Evolutionary conservation across 208 protist species (phyloP).

Genomic region (Crithidia thermophila): DNA sequence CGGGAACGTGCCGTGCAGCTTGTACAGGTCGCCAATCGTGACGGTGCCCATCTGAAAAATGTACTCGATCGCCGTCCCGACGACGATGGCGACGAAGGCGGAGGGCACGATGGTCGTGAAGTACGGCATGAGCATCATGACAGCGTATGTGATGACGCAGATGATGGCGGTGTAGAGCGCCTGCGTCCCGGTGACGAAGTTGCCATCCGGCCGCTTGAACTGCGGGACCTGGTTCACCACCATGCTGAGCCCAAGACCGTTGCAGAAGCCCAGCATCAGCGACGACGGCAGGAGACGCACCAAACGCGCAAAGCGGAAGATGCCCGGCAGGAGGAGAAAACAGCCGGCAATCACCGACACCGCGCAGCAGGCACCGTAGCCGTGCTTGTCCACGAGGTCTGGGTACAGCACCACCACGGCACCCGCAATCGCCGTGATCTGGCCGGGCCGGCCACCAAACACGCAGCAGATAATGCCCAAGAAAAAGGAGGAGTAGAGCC

Average conservation of each 20-base stretch:
- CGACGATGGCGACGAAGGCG: slow-evolving; percentile 48
- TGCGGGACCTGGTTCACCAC: slow-evolving; percentile 46
- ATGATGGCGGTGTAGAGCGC: slow-evolving; percentile 54
- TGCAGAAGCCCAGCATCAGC: slow-evolving; percentile 65
- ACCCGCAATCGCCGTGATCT: slow-evolving; percentile 59
- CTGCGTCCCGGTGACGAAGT: slow-evolving; percentile 38
- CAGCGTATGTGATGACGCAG: slow-evolving; percentile 49
- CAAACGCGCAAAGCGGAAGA: slow-evolving; percentile 50
- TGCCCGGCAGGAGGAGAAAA: slow-evolving; percentile 44
- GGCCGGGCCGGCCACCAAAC: slow-evolving; percentile 53
- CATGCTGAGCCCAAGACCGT: slow-evolving; percentile 56
- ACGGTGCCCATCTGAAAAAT: slow-evolving; percentile 55
- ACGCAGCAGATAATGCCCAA: slow-evolving; percentile 51
- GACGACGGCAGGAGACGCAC: slow-evolving; percentile 53
- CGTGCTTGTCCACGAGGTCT: slow-evolving; percentile 47
- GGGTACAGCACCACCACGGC: slow-evolving; percentile 64
- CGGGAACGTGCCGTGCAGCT: slow-evolving; percentile 46
- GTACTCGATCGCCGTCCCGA: slow-evolving; percentile 64
- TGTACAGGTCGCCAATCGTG: slow-evolving; percentile 56
- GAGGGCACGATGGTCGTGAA: slow-evolving; percentile 53
- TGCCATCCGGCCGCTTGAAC: slow-evolving; percentile 46
- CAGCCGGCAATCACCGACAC: slow-evolving; percentile 50
- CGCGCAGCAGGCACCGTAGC: slow-evolving; percentile 44
- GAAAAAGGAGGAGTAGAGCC: slow-evolving; percentile 62
- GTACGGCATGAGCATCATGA: slow-evolving; percentile 68